Conservation (phyloP, 805 yeast species). For the Metschnikowia similis region DNA sequence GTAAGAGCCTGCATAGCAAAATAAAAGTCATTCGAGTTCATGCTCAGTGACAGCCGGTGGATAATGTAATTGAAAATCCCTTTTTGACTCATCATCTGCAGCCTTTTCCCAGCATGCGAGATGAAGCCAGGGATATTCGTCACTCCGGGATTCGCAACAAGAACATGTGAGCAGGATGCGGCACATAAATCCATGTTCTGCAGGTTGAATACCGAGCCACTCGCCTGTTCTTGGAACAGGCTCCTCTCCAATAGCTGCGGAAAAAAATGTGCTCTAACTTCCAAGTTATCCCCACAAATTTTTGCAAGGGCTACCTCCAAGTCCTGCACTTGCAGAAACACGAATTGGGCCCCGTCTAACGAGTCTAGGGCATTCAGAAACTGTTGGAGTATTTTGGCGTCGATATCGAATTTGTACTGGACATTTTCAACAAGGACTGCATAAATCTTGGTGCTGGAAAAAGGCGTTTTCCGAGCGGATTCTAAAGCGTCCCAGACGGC, state of each 20-base stretch:
- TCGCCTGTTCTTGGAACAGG: not conserved
- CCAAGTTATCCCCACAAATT: not conserved
- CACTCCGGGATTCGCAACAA: not conserved
- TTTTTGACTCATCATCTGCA: not conserved
- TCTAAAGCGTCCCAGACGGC: conserved; percentile 26
- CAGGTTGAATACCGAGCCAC: not conserved
- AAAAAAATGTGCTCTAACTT: not conserved
- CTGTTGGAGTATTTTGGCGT: not conserved
- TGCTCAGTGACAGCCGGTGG: not conserved
- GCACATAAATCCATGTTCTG: not conserved
- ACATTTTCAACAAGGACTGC: conserved; percentile 19
- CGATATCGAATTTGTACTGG: conserved; percentile 12
- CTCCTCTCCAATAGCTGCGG: not conserved
- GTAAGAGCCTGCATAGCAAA: not conserved
- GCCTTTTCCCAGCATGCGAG: not conserved
- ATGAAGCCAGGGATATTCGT: not conserved
- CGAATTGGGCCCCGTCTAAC: not conserved
- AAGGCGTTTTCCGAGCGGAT: conserved; percentile 14
- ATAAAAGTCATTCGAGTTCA: not conserved
- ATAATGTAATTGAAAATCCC: not conserved
- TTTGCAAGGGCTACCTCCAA: not conserved
- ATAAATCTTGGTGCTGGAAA: conserved; percentile 13
- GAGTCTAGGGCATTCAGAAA: not conserved
- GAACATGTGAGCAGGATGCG: not conserved
- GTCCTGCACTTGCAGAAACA: not conserved